Percentiles rank a stretch among this genome's conserved stretches.
Conservation (phyloP, 768 basidiomycete species). For the Xerocomellus amylosporus region DNA sequence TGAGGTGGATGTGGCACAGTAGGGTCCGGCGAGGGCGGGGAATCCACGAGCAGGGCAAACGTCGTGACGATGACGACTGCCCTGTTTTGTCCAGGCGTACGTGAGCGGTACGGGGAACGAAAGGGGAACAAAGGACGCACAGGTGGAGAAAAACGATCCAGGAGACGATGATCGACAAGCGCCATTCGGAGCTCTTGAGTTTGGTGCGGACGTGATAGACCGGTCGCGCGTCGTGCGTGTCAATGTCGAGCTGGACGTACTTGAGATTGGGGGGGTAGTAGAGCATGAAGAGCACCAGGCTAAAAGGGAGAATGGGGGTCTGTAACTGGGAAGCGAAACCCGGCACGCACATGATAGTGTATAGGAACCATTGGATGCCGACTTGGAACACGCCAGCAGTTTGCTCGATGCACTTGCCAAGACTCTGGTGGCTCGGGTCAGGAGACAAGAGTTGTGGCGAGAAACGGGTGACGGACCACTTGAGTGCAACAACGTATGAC, state of each 20-base stretch:
- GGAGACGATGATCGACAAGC: slow-evolving; percentile 69
- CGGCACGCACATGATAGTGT: slow-evolving; percentile 70
- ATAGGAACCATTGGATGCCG: slow-evolving; percentile 77
- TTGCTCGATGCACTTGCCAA: slow-evolving; percentile 72
- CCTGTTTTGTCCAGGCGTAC: not conserved
- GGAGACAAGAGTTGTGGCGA: not conserved
- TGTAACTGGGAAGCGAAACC: not conserved
- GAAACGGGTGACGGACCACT: slow-evolving; percentile 50
- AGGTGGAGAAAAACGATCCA: slow-evolving; percentile 71
- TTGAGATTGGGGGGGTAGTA: slow-evolving; percentile 90
- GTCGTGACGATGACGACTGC: slow-evolving; percentile 58
- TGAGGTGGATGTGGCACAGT: slow-evolving; percentile 37
- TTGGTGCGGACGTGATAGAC: slow-evolving; percentile 44
- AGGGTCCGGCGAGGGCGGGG: slow-evolving; percentile 36
- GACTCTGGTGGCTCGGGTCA: slow-evolving; percentile 43
- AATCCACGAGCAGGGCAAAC: slow-evolving; percentile 53
- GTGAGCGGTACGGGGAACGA: not conserved
- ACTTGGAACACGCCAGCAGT: slow-evolving; percentile 84
- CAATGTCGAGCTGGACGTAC: slow-evolving; percentile 48
- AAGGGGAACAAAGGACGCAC: slow-evolving; percentile 42
- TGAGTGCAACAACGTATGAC: slow-evolving; percentile 77
- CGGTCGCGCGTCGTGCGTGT: slow-evolving; percentile 41
- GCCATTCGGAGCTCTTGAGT: slow-evolving; percentile 67
- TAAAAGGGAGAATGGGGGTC: slow-evolving; percentile 29
- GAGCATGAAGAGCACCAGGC: slow-evolving; percentile 85